Base-by-base conservation (phyloP, 306 rosid genomes). In the Fragaria iinumae region DNA sequence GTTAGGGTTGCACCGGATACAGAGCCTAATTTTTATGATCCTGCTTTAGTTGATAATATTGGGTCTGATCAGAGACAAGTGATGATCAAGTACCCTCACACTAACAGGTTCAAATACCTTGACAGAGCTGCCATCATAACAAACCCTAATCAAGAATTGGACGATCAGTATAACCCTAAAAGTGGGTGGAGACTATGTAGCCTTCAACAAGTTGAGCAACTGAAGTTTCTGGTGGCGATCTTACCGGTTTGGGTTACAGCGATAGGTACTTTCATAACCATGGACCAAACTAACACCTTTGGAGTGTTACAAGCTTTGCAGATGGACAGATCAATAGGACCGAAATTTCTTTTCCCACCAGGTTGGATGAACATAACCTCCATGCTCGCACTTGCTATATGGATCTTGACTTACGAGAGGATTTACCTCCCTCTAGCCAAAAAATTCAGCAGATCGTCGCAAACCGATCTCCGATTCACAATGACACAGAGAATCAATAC, bases 231-330 rank as follows among this genome's bases (percentile, higher is more conserved):
- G 20, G 18, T 93, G 0, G 92, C 86, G 13, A 59, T 89, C 77
- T 34, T 91, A 2, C 98, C 98, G 1, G 84, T 90, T 12, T 90
- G 93, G 91, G 80, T 93, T 3, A 23, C 97, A 17, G 96, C 89
- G 67, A 85, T 90, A 39, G 88, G 92, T 23, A 63, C 84, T 66
- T 87, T 93, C 59, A 78, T 91, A 52, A 74, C 83, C 13, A 84
- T 84, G 88, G 89, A 86, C 18, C 97, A 91, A 53, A 86, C 80
- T 38, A 86, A 72, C 92, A 89, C 93, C 14, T 91, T 91, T 48
- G 98, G 93, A 0, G 82, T 91, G 44, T 90, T 93, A 73, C 97
- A 93, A 77, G 79, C 86, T 16, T 34, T 90, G 48, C 98, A 93
- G 53, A 81, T 86, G 71, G 64, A 86, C 11, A 83, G 93, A 57